Evolutionary conservation across 2,329 filamentous ascomycete species (phyloP).

Genomic region (Elsinoe perseae): DNA sequence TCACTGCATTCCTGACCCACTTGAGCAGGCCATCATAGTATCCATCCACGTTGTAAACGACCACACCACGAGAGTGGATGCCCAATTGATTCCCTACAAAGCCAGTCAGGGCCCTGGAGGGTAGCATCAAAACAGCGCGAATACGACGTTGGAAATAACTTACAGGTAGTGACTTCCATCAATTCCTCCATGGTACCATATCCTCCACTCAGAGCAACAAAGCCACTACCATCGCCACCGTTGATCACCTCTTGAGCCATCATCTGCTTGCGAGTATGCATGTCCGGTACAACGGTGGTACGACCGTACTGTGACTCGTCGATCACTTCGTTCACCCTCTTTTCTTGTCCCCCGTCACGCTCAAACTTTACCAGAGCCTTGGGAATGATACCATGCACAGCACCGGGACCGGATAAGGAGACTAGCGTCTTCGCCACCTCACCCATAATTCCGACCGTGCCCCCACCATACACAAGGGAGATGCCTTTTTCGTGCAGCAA

Average conservation of each 20-base stretch:
- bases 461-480: slow-evolving; percentile 85
- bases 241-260: slow-evolving; percentile 85
- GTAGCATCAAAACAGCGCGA: slow-evolving; percentile 28
- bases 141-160: background rate
- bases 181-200: slow-evolving; percentile 96
- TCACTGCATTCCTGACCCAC: slow-evolving; percentile 71
- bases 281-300: slow-evolving; percentile 85
- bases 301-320: slow-evolving; percentile 63
- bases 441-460: slow-evolving; percentile 92
- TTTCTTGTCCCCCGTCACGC: slow-evolving; percentile 50
- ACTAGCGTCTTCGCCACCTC: slow-evolving; percentile 83
- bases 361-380: slow-evolving; percentile 74
- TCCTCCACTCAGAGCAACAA: slow-evolving; percentile 79
- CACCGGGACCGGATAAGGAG: slow-evolving; percentile 65
- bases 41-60: slow-evolving; percentile 77
- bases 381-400: slow-evolving; percentile 92
- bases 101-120: background rate
- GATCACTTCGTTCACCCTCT: slow-evolving; percentile 43
- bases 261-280: slow-evolving; percentile 91
- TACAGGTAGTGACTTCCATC: slow-evolving; percentile 77
- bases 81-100: slow-evolving; percentile 67
- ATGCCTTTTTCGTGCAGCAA: slow-evolving; percentile 70
- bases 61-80: slow-evolving; percentile 73
- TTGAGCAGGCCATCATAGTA: slow-evolving; percentile 83
- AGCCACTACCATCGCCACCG: slow-evolving; percentile 75